Evolutionary conservation across 495 filamentous ascomycete species (phyloP).

Genomic region (Hyaloscypha bicolor): DNA sequence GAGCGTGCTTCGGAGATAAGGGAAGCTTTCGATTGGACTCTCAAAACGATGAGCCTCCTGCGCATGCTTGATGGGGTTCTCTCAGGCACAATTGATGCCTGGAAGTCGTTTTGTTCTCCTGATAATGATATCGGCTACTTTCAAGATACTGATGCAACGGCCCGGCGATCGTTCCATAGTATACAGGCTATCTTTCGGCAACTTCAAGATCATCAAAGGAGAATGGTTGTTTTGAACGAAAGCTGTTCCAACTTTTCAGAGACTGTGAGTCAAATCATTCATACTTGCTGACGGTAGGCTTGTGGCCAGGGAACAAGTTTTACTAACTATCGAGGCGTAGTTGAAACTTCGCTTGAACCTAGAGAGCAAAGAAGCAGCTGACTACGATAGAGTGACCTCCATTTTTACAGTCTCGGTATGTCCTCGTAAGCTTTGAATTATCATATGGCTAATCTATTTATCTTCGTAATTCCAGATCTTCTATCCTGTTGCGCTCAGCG

Average conservation of each 20-base stretch:
- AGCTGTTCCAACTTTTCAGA: conserved; percentile 6
- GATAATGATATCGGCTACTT: conserved; percentile 6
- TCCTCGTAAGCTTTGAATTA: not conserved
- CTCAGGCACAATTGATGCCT: conserved; percentile 1
- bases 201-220: not conserved
- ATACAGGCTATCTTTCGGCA: conserved; percentile 4
- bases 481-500: conserved; percentile 9
- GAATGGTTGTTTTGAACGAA: not conserved
- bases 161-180: not conserved
- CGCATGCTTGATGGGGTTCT: conserved; percentile 3
- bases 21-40: conserved; percentile 1
- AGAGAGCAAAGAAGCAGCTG: conserved; percentile 10
- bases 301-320: not conserved
- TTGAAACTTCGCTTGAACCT: conserved; percentile 12
- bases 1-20: conserved; percentile 6
- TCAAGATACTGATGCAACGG: not conserved
- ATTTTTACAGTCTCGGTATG: conserved; percentile 2
- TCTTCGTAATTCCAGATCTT: conserved; percentile 2
- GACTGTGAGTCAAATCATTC: conserved; percentile 4
- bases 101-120: conserved; percentile 14
- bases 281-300: not conserved
- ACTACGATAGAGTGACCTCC: not conserved
- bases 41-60: not conserved
- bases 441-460: not conserved
- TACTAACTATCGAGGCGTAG: conserved; percentile 4